Conservation (phyloP, 2,329 filamentous ascomycete genomes). For the Calonectria montana region DNA sequence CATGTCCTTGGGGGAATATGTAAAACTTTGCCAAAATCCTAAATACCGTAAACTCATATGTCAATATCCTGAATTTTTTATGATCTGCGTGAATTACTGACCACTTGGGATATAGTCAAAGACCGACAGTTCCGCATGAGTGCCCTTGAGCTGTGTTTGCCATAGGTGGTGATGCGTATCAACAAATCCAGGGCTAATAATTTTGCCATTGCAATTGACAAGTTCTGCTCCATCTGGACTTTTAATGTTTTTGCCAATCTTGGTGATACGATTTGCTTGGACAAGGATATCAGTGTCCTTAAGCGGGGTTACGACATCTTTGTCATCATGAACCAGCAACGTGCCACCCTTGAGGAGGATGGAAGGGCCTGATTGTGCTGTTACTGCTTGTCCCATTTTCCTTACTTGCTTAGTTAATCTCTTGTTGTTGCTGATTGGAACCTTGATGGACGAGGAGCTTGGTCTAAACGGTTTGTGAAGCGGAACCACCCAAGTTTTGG, state of each 20-base stretch:
- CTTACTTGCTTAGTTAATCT: background rate
- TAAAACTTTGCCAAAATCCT: constrained; percentile 22
- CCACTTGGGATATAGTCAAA: constrained; percentile 16
- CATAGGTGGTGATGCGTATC: constrained; percentile 32
- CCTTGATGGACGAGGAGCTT: too few species aligned
- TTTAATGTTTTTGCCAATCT: constrained; percentile 1
- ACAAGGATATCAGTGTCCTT: constrained; percentile 19
- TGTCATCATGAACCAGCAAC: constrained; percentile 8
- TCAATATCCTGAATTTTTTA: background rate
- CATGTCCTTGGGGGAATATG: constrained; percentile 11
- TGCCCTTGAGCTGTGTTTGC: constrained; percentile 22
- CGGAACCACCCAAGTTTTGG: background rate
- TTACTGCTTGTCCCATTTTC: background rate
- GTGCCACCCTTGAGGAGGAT: constrained; percentile 16
- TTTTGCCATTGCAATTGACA: constrained; percentile 26
- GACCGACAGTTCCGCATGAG: constrained; percentile 3
- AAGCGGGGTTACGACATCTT: constrained; percentile 12
- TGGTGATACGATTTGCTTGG: constrained; percentile 18
- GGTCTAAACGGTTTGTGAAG: background rate
- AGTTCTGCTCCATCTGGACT: background rate
- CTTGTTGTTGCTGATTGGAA: constrained; percentile 1
- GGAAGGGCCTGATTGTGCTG: background rate
- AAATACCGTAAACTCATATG: background rate
- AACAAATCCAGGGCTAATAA: constrained; percentile 27
- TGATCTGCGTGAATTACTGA: background rate